Percentiles rank a stretch among this genome's conserved stretches.
These are phyloP conservation scores for Zygosaccharomyces gambellarensis DNA, from an alignment of 805 yeast genomes.

Conservation along the genomic window DNA sequence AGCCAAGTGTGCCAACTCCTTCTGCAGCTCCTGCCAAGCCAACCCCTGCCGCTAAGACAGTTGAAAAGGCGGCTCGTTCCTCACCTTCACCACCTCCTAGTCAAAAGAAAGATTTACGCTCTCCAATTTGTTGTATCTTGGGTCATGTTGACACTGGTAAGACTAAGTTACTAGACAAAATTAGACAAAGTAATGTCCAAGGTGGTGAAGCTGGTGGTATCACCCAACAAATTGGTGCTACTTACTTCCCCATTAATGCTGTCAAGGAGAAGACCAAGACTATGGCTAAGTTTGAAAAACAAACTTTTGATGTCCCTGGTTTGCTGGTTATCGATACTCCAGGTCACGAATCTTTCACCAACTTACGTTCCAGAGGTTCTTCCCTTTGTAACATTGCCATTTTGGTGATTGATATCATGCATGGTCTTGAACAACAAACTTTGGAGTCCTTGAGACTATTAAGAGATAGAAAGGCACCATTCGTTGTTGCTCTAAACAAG, in stretches of 20 bases:
- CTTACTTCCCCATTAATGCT: conserved; percentile 96
- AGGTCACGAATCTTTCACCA: conserved; percentile 99
- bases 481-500: conserved; percentile 93
- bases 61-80: conserved; percentile 16
- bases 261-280: conserved; percentile 86
- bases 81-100: conserved; percentile 31
- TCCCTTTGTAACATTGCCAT: conserved; percentile 98
- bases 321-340: conserved; percentile 95
- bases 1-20: conserved; percentile 8
- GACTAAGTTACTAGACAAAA: conserved; percentile 91
- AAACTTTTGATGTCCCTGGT: conserved; percentile 93
- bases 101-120: conserved; percentile 64
- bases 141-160: conserved; percentile 99
- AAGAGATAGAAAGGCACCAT: conserved; percentile 97
- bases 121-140: conserved; percentile 97
- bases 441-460: conserved; percentile 86
- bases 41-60: conserved; percentile 18
- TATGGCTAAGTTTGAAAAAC: conserved; percentile 81
- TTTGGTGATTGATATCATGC: conserved; percentile 97
- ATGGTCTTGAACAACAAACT: conserved; percentile 98
- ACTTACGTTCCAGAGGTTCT: conserved; percentile 97
- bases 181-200: conserved; percentile 98
- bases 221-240: conserved; percentile 99
- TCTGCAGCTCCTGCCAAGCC: not conserved
- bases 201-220: conserved; percentile 99